phyloP scores from a whole-genome alignment of 805 yeast species.

The Yamadazyma laniorum region DNA sequence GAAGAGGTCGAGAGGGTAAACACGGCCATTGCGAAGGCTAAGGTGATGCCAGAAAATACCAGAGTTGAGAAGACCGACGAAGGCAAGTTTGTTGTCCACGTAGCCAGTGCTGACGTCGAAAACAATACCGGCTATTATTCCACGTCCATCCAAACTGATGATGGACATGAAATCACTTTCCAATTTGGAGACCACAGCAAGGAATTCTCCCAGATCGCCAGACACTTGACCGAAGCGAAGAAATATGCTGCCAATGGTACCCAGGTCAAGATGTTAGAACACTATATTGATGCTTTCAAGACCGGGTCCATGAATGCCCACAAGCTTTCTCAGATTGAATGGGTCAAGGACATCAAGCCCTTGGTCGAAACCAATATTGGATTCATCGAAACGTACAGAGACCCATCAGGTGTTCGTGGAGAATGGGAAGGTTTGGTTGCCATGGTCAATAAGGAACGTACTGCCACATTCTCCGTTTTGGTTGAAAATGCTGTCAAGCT shows the following conservation, averaged over 20 bases:
- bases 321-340: conserved; percentile 74
- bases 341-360: conserved; percentile 89
- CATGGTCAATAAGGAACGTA: conserved; percentile 83
- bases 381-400: conserved; percentile 89
- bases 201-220: conserved; percentile 62
- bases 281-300: conserved; percentile 66
- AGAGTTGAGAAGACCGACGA: conserved; percentile 59
- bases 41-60: conserved; percentile 77
- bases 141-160: conserved; percentile 25
- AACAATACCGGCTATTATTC: conserved; percentile 57
- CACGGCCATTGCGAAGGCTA: conserved; percentile 57
- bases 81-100: conserved; percentile 53
- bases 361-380: conserved; percentile 73
- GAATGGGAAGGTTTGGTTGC: conserved; percentile 94
- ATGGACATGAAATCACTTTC: conserved; percentile 46
- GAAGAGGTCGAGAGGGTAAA: conserved; percentile 67
- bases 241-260: conserved; percentile 69
- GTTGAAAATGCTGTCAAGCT: conserved; percentile 66
- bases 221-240: conserved; percentile 55
- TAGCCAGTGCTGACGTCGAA: conserved; percentile 60
- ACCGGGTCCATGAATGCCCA: conserved; percentile 86
- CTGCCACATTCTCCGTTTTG: conserved; percentile 70
- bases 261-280: conserved; percentile 62
- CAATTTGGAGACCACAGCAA: conserved; percentile 74
- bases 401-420: conserved; percentile 87